Conservation (phyloP, 345 rosid species). For the Euphorbia peplus region DNA sequence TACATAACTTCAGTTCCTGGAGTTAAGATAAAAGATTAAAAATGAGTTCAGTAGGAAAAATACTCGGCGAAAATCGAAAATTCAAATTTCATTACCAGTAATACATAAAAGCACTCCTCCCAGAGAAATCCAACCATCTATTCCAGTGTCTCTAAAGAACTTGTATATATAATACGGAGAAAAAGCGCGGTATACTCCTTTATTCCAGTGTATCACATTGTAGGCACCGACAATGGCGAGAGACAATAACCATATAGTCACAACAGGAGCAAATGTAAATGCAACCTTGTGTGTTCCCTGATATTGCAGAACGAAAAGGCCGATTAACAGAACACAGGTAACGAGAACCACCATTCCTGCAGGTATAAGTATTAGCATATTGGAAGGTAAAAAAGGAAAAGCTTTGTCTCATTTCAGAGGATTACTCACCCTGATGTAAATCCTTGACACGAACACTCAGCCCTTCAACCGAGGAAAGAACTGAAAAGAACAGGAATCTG, state of each 20-base stretch:
- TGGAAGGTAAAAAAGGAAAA: constrained; percentile 6
- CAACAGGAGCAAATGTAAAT: constrained; percentile 70
- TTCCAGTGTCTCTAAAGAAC: constrained; percentile 67
- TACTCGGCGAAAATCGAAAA: constrained; percentile 7
- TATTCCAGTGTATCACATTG: constrained; percentile 83
- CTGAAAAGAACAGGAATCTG: constrained; percentile 41
- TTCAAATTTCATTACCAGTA: constrained; percentile 52
- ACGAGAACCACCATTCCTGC: constrained; percentile 70
- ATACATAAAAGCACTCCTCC: constrained; percentile 77
- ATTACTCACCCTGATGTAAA: constrained; percentile 56
- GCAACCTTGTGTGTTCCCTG: constrained; percentile 71
- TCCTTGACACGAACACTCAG: constrained; percentile 42
- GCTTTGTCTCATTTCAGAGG: background rate
- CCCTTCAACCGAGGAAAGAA: constrained; percentile 79
- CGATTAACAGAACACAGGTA: constrained; percentile 63
- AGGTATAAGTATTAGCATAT: constrained; percentile 20
- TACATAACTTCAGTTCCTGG: constrained; percentile 87
- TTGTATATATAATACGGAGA: constrained; percentile 70
- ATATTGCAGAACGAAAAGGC: constrained; percentile 90
- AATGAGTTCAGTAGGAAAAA: constrained; percentile 19
- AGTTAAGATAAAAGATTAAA: constrained; percentile 26
- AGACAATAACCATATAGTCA: constrained; percentile 70
- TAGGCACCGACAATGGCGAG: constrained; percentile 64
- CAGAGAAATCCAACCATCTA: constrained; percentile 83
- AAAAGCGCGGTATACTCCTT: constrained; percentile 63